phyloP scores from a whole-genome alignment of 208 protist species.

The Phytomonas serpens region DNA sequence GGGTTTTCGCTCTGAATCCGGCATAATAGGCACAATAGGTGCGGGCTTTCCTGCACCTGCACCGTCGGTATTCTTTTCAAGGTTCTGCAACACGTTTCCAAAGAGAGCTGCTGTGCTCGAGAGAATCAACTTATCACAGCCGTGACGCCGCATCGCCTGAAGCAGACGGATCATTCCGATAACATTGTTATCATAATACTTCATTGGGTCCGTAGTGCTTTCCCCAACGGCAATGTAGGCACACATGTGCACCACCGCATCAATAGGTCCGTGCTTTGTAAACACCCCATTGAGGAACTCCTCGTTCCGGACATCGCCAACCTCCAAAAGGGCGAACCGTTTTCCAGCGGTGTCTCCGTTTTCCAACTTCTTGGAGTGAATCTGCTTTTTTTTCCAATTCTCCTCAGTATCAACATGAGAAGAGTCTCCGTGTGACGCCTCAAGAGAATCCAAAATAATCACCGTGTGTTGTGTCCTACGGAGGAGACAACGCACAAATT shows the following conservation, averaged over 20 bases:
- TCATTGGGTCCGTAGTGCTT: constrained; percentile 81
- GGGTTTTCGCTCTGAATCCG: constrained; percentile 43
- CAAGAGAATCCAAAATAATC: constrained; percentile 92
- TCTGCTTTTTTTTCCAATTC: constrained; percentile 19
- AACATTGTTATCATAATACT: constrained; percentile 97
- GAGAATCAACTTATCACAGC: constrained; percentile 94
- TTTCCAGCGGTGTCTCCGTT: constrained; percentile 12
- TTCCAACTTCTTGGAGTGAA: constrained; percentile 12
- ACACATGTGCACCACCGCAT: constrained; percentile 95
- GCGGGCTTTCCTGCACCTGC: constrained; percentile 3
- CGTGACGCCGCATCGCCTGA: constrained; percentile 86
- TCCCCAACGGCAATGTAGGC: constrained; percentile 92
- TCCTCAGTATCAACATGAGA: constrained; percentile 53
- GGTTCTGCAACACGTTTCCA: constrained; percentile 27
- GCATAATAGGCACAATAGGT: constrained; percentile 50
- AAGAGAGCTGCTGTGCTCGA: constrained; percentile 96
- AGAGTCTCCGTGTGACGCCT: constrained; percentile 51
- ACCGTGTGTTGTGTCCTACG: constrained; percentile 72
- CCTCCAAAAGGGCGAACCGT: constrained; percentile 48
- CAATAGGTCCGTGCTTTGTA: constrained; percentile 63
- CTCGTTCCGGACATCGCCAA: constrained; percentile 84
- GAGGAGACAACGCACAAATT: constrained; percentile 92
- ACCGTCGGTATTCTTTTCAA: background rate
- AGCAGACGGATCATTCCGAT: constrained; percentile 89
- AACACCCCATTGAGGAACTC: constrained; percentile 86